These are phyloP conservation scores for Malassezia dermatis DNA, from an alignment of 1,284 basidiomycete species.

Conservation along the genomic window DNA sequence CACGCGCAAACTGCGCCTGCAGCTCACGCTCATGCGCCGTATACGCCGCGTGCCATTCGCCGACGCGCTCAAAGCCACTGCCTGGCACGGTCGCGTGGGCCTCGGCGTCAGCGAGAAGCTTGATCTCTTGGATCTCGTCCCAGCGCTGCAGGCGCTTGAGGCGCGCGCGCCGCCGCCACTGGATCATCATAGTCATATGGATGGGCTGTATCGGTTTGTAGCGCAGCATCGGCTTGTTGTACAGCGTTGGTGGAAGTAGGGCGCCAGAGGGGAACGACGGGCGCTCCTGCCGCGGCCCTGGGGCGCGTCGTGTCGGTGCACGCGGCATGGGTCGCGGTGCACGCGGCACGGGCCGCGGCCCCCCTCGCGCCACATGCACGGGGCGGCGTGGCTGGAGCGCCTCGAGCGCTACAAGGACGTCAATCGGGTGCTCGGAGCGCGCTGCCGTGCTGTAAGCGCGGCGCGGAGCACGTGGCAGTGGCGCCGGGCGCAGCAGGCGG, in stretches of 20 bases:
- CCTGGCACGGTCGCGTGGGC: conserved; percentile 5
- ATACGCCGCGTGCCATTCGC: conserved; percentile 1
- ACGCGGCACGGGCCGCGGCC: not conserved
- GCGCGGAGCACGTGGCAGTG: not conserved
- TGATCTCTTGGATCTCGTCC: conserved; percentile 23
- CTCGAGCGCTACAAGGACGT: not conserved
- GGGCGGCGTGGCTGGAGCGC: conserved; percentile 10
- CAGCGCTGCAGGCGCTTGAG: conserved; percentile 18
- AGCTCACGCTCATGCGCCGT: conserved; percentile 1
- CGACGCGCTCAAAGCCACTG: conserved; percentile 9
- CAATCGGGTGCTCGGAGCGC: not conserved
- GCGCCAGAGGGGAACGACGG: conserved; percentile 21
- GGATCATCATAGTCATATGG: conserved; percentile 42
- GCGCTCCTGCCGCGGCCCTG: not conserved
- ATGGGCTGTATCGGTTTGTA: conserved; percentile 42
- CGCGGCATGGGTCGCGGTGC: not conserved
- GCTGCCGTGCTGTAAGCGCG: not conserved
- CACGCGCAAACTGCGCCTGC: conserved; percentile 21
- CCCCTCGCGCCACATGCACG: not conserved
- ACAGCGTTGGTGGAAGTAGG: conserved; percentile 32
- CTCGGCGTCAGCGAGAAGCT: not conserved
- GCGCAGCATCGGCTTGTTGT: conserved; percentile 36
- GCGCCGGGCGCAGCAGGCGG: not conserved
- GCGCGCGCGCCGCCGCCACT: conserved; percentile 24
- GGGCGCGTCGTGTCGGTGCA: not conserved